A percentile compares a stretch with the other conserved stretches of the same genome.
Conservation (phyloP, 2,329 filamentous ascomycete genomes). For the Ophiocordyceps camponoti-saundersi region DNA sequence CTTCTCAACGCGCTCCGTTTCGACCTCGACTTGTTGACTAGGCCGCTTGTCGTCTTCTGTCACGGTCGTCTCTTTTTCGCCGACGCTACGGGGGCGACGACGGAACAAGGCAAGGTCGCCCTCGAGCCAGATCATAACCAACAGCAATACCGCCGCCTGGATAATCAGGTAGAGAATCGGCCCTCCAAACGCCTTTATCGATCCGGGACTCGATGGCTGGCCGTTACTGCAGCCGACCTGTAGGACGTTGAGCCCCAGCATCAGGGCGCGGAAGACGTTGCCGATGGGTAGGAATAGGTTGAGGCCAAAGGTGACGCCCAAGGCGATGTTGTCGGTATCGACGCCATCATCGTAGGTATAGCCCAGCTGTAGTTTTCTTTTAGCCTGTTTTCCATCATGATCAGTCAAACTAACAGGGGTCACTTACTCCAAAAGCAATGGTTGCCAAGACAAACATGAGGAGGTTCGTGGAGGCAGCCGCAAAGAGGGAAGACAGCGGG, state of each 20-base stretch:
- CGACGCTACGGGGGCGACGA: neutral
- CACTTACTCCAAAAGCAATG: constrained; percentile 32
- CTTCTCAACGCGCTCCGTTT: constrained; percentile 44
- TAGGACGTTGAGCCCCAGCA: constrained; percentile 63
- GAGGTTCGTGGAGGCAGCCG: constrained; percentile 47
- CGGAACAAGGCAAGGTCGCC: constrained; percentile 35
- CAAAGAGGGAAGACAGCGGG: constrained; percentile 53
- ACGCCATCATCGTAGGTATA: neutral
- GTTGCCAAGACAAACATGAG: constrained; percentile 52
- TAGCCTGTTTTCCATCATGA: neutral
- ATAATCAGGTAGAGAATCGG: constrained; percentile 64
- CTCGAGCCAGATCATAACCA: constrained; percentile 58
- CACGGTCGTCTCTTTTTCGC: neutral
- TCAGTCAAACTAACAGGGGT: neutral
- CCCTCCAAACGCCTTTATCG: constrained; percentile 54
- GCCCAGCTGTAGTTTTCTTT: neutral
- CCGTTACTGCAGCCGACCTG: constrained; percentile 52
- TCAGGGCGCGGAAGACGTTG: constrained; percentile 49
- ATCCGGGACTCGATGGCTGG: constrained; percentile 43
- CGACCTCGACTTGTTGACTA: constrained; percentile 15
- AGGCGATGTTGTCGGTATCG: constrained; percentile 3
- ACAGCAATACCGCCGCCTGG: constrained; percentile 51
- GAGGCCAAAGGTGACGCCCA: constrained; percentile 5
- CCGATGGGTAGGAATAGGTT: constrained; percentile 10
- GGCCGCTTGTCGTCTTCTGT: neutral